Percentiles rank a stretch among this genome's conserved stretches.
phyloP scores from a whole-genome alignment of 768 basidiomycete genomes.

The Collybia sordida region DNA sequence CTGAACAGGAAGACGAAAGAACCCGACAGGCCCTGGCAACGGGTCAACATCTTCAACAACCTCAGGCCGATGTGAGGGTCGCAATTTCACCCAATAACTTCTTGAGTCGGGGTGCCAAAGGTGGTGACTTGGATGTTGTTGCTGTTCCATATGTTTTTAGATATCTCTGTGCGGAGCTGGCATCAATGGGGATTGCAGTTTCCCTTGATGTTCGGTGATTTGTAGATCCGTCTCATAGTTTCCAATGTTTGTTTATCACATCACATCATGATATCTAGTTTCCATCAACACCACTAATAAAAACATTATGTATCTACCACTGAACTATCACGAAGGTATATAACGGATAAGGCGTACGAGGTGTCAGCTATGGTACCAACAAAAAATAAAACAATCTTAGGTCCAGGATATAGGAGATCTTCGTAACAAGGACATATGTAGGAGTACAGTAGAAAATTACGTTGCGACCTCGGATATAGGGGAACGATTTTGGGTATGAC shows the following conservation, averaged over 20 bases:
- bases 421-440: neutral
- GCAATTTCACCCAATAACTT: conserved; percentile 69
- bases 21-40: conserved; percentile 61
- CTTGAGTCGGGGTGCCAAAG: conserved; percentile 57
- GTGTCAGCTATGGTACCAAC: too few relatives aligned
- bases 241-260: neutral
- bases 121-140: conserved; percentile 89
- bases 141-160: conserved; percentile 95
- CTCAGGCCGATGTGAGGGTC: conserved; percentile 56
- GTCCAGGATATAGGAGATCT: neutral
- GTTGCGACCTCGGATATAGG: neutral
- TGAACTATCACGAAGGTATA: neutral
- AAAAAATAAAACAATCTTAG: too few relatives aligned
- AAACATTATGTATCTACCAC: neutral
- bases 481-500: conserved; percentile 7
- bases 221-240: neutral
- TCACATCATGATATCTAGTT: neutral
- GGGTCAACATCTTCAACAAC: conserved; percentile 45
- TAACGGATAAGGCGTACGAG: neutral
- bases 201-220: conserved; percentile 71
- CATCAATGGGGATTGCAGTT: conserved; percentile 97
- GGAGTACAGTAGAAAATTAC: neutral
- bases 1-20: conserved; percentile 61
- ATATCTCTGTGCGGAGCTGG: conserved; percentile 92
- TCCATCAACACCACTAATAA: neutral